Evolutionary conservation across 106 monocot genomes (phyloP).

Genomic region (Dendrobium nobile): DNA sequence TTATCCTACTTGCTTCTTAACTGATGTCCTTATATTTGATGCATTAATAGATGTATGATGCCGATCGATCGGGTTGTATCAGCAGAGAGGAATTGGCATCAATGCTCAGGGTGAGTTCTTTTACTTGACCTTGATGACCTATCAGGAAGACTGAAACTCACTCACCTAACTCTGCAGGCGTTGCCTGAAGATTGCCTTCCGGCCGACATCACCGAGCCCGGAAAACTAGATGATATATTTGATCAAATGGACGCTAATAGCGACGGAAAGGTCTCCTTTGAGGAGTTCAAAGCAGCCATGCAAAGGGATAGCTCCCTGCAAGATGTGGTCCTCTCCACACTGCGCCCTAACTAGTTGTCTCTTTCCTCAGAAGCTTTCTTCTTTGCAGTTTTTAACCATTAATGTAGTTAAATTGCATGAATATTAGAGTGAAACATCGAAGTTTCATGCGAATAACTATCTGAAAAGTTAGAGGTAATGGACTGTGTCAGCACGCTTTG

Average conservation of each 20-base stretch:
- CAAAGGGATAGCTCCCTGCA: slow-evolving; percentile 56
- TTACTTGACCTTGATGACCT: no score
- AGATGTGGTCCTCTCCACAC: slow-evolving; percentile 54
- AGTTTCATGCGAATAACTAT: neutral
- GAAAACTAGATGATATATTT: slow-evolving; percentile 64
- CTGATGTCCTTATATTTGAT: neutral
- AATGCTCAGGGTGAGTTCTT: slow-evolving; percentile 46
- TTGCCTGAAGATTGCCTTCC: slow-evolving; percentile 72
- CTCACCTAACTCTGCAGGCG: slow-evolving; percentile 22
- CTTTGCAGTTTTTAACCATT: neutral
- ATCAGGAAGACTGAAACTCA: no score
- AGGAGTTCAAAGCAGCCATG: slow-evolving; percentile 71
- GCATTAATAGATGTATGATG: slow-evolving; percentile 51
- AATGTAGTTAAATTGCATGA: neutral
- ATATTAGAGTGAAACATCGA: neutral
- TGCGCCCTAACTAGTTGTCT: slow-evolving; percentile 23
- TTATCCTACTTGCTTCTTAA: neutral
- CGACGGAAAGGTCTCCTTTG: slow-evolving; percentile 59
- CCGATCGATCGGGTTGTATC: slow-evolving; percentile 56
- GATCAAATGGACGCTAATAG: slow-evolving; percentile 64
- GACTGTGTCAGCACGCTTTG: neutral
- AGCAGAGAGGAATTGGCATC: slow-evolving; percentile 63
- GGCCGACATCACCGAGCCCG: slow-evolving; percentile 54
- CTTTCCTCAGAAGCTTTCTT: neutral
- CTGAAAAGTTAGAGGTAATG: no score